Conservation (phyloP, 768 basidiomycete species). For the Trametes meyenii region DNA sequence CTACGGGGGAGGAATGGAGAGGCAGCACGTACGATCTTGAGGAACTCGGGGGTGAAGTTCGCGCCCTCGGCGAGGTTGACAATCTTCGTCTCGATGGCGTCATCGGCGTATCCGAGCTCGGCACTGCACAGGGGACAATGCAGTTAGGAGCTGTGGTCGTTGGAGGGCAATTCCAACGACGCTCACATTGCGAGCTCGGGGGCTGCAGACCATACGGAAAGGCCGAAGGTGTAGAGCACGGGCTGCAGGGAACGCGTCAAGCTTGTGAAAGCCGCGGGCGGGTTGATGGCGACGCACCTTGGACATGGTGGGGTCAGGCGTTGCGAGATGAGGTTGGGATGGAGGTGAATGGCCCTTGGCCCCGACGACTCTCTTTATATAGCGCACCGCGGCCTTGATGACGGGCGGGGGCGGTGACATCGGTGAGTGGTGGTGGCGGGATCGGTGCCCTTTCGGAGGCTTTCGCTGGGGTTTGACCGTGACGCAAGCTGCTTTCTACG, state of each 20-base stretch:
- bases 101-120: slow-evolving; percentile 46
- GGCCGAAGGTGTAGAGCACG: slow-evolving; percentile 40
- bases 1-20: neutral
- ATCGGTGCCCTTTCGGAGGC: no score
- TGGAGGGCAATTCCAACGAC: neutral
- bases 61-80: slow-evolving; percentile 49
- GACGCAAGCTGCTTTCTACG: no score
- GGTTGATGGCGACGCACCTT: slow-evolving; percentile 13
- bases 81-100: slow-evolving; percentile 39
- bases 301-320: slow-evolving; percentile 14
- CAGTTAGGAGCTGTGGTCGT: neutral
- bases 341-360: neutral
- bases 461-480: no score
- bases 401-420: no score
- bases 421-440: no score
- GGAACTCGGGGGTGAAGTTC: slow-evolving; percentile 51
- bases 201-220: slow-evolving; percentile 45
- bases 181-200: slow-evolving; percentile 47
- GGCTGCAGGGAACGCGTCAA: slow-evolving; percentile 2
- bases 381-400: neutral
- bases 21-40: slow-evolving; percentile 39
- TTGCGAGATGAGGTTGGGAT: neutral
- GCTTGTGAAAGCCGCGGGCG: neutral
- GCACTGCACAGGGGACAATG: slow-evolving; percentile 30
- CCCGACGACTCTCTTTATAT: neutral